Evolutionary conservation across 2,329 filamentous ascomycete species (phyloP).

Genomic region (Ambrosiella cleistominuta): DNA sequence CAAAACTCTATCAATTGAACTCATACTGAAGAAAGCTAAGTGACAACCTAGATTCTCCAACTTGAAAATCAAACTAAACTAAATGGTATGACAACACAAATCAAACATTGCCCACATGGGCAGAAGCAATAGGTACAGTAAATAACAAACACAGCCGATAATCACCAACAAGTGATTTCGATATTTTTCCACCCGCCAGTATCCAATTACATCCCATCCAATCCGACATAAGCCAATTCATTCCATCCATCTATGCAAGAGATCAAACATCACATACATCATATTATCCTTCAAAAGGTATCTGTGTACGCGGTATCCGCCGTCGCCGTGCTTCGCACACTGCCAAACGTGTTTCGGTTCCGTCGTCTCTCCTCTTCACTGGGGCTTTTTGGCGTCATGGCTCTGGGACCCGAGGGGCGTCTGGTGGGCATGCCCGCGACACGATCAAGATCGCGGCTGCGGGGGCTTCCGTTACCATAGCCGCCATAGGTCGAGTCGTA

Average conservation of each 20-base stretch:
- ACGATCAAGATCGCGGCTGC: slow-evolving; percentile 38
- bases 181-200: background rate
- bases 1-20: background rate
- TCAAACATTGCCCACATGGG: background rate
- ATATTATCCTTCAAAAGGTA: slow-evolving; percentile 26
- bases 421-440: slow-evolving; percentile 34
- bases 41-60: background rate
- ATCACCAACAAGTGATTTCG: slow-evolving; percentile 4
- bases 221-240: background rate
- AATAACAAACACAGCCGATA: background rate
- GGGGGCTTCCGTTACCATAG: slow-evolving; percentile 35
- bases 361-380: slow-evolving; percentile 33
- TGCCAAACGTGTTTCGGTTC: slow-evolving; percentile 42
- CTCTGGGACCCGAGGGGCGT: slow-evolving; percentile 39
- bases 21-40: background rate
- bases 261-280: background rate
- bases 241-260: no score
- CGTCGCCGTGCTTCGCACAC: slow-evolving; percentile 17
- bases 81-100: background rate
- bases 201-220: background rate
- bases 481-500: slow-evolving; percentile 28
- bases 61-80: background rate
- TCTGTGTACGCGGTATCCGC: slow-evolving; percentile 18
- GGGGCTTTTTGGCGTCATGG: slow-evolving; percentile 41
- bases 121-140: background rate